Base-by-base conservation (phyloP, 352 stramenopile genomes). In the Phytophthora europaea region DNA sequence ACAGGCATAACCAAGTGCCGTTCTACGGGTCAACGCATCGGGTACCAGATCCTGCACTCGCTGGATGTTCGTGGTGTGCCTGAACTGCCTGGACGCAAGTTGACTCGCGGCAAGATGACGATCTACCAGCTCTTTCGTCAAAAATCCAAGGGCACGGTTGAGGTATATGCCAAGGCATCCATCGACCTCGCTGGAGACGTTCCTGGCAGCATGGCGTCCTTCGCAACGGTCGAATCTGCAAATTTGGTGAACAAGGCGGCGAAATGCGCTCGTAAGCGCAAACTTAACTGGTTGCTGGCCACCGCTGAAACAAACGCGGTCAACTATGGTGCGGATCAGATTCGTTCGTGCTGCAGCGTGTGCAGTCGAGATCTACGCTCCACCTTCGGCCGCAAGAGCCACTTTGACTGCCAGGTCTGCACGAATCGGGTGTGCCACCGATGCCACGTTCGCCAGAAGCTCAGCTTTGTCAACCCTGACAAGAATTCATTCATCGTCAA, bases 31-130 rank as follows among this genome's bases (percentile, higher is more conserved):
- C 72, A 87, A 34, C 51, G 63, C 20, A 64, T 89, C 23, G 82
- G 82, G 4, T 87, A 80, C 66, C 79, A 84, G 33, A 81, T 87
- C 45, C 61, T 85, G 52, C 79, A 89, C 62, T 87, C 79, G 9
- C 52, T 89, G 2, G 79, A 87, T 47, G 63, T 89, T 31, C 50
- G 66, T 13, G 79, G 73, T 8, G 81, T 78, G 5, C 73, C 82
- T 0, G 61, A 75, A 34, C 70, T 89, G 1, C 67, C 38, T 31
- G 69, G 72, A 38, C 72, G 70, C 31, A 83, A 85, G n/a, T 40
- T 80, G 4, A 73, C 52, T 23, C 67, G 75, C 1, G 75, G 72
- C 16, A 80, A 73, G 5, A 20, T 78, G 6, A 61, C 61, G 2
- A 64, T 80, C 36, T 80, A 78, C 53, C 72, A 82, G 20, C 22